These are phyloP conservation scores for Fusarium succisae DNA, from an alignment of 2,329 filamentous ascomycete genomes.

Conservation along the genomic window DNA sequence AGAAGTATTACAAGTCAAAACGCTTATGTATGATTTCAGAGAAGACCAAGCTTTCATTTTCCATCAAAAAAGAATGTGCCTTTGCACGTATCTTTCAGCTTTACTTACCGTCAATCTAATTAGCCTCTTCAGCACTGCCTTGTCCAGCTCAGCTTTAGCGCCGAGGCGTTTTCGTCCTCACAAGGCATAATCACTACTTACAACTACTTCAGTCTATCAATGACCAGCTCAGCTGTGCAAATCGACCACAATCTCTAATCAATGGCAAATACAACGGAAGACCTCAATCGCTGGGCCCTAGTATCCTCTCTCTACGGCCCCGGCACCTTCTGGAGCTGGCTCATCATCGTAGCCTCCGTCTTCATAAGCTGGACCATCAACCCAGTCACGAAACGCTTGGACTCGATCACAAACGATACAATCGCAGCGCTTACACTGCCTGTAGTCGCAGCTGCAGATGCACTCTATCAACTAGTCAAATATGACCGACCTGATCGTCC, in stretches of 20 bases:
- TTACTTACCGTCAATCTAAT: not conserved
- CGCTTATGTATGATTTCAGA: rapidly evolving
- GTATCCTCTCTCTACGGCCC: not conserved
- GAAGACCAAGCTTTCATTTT: not conserved
- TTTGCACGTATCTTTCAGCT: not conserved
- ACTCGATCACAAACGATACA: not conserved
- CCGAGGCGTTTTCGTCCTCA: not conserved
- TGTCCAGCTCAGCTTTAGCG: not conserved
- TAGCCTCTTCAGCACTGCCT: not conserved
- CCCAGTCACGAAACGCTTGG: not conserved
- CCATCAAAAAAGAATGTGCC: rapidly evolving
- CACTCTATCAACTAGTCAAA: not conserved
- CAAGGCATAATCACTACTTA: not conserved
- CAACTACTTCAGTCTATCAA: not conserved
- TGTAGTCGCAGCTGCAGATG: not conserved
- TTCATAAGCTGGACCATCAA: not conserved
- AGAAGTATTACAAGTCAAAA: too few relatives aligned
- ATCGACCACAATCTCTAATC: rapidly evolving
- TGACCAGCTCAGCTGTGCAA: rapidly evolving
- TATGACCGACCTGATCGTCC: not conserved
- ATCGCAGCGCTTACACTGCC: not conserved
- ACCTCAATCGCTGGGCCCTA: not conserved
- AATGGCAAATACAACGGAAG: not conserved
- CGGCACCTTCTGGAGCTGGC: not conserved
- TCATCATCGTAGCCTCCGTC: not conserved